A percentile compares a stretch with the other conserved stretches of the same genome.
These are phyloP conservation scores for Ogataea ganodermae DNA, from an alignment of 805 yeast species.

Conservation along the genomic window DNA sequence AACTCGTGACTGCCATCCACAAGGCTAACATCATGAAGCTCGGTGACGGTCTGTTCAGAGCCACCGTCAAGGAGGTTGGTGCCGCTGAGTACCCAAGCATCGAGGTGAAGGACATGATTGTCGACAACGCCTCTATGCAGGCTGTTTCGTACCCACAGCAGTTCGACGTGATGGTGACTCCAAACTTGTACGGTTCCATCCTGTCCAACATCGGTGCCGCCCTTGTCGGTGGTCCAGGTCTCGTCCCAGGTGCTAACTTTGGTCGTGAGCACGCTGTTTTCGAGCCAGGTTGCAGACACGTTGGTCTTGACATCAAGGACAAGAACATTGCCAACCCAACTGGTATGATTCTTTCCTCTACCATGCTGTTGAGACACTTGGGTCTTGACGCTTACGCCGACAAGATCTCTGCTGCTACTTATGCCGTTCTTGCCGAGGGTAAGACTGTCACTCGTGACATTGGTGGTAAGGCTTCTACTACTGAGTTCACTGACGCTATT, in stretches of 20 bases:
- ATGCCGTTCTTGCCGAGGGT: conserved; percentile 88
- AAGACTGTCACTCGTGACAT: conserved; percentile 83
- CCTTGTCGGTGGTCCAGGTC: conserved; percentile 95
- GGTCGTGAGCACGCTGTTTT: conserved; percentile 98
- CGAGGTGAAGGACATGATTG: conserved; percentile 87
- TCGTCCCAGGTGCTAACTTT: conserved; percentile 97
- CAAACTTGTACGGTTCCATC: conserved; percentile 97
- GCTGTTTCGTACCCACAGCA: conserved; percentile 98
- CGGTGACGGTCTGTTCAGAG: conserved; percentile 97
- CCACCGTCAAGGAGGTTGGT: conserved; percentile 85
- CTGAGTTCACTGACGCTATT: conserved; percentile 93
- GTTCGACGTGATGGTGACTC: conserved; percentile 96
- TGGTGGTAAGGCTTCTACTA: conserved; percentile 87
- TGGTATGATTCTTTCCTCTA: conserved; percentile 90
- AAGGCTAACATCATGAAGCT: conserved; percentile 99
- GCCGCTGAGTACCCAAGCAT: conserved; percentile 83
- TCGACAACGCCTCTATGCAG: conserved; percentile 99
- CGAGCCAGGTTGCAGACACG: conserved; percentile 99
- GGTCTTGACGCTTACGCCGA: conserved; percentile 85
- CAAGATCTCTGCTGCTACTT: conserved; percentile 85
- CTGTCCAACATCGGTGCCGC: conserved; percentile 98
- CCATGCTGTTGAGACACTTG: conserved; percentile 92
- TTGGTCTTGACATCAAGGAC: conserved; percentile 94
- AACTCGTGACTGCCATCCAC: conserved; percentile 93
- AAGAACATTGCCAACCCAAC: conserved; percentile 97